Conservation (phyloP, 1,139 yeast species). For the Hansenula sp. region DNA sequence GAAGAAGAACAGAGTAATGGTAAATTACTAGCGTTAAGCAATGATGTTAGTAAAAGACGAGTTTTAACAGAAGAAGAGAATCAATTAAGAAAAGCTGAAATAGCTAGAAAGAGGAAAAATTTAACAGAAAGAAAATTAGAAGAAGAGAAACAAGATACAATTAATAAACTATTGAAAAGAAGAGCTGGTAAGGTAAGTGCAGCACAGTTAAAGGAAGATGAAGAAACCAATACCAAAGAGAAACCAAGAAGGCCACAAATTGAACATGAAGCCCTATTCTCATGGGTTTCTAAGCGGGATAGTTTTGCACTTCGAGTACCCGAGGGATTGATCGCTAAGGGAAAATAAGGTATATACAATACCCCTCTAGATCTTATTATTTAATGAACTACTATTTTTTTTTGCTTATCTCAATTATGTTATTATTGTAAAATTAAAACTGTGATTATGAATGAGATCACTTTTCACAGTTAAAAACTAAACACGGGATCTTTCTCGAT, state of each 20-base stretch:
- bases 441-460: no score
- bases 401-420: no score
- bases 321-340: conserved; percentile 5
- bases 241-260: conserved; percentile 35
- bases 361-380: no score
- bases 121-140: conserved; percentile 79
- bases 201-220: conserved; percentile 34
- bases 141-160: conserved; percentile 89
- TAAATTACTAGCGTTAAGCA: conserved; percentile 28
- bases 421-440: no score
- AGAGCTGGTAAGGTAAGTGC: conserved; percentile 62
- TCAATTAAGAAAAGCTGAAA: conserved; percentile 78
- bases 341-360: no score
- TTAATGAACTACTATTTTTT: no score
- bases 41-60: conserved; percentile 38
- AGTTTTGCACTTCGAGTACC: conserved; percentile 24
- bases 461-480: no score
- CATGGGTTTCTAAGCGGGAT: conserved; percentile 34
- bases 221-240: conserved; percentile 29
- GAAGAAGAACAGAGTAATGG: conserved; percentile 9
- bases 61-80: conserved; percentile 79
- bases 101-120: conserved; percentile 84
- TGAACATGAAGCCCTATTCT: conserved; percentile 45
- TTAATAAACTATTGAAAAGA: conserved; percentile 79
- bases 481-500: no score